Evolutionary conservation across 1,284 basidiomycete species (phyloP), one percentile per base, ranked within the genome.

Genomic region (Caloboletus inedulis): DNA sequence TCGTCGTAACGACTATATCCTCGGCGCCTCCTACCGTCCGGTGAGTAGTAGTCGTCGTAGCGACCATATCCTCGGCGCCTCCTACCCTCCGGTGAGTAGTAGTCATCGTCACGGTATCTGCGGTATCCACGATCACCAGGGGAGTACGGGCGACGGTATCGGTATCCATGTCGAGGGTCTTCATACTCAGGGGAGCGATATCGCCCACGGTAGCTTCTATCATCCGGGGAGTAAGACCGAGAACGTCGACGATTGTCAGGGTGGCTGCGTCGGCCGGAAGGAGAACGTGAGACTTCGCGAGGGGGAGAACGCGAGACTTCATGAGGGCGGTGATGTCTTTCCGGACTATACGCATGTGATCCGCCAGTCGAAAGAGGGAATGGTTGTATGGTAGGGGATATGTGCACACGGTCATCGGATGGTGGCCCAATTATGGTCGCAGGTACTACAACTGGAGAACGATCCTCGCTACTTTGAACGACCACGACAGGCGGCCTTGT

Each of bases 151-250:
- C 31, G 51, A 30, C 48, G 30, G 42, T 60, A 51, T 43, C 51
- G 27, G 16, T 29, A 21, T 25, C 54, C n/a, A n/a, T n/a, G n/a
- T n/a, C n/a, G 40, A 14, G 27, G 35, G 19, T 52, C 36, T 4
- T 60, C 53, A 29, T 62, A 51, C 6, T 43, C 61, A 8, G 58
- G 55, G 14, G 44, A 51, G 40, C 37, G 48, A 45, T 45, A 43
- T 37, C 51, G 54, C 34, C 51, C 8, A 14, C 27, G 43, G 33
- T 44, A 33, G 23, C 39, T 25, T 29, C 47, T 9, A 42, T 55
- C 55, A 44, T 55, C 55, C 2, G 65, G 65, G 1, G 63, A 63
- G 46, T 62, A 64, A 7, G 61, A 61, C 31, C 58, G 55, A 34
- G 55, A 51, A 29, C 52, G 53, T 30, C 39, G 48, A 40, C 43